Evolutionary conservation across 208 protist genomes (phyloP), one percentile per base, ranked within the genome.

Genomic region (Balamuthia mandrillaris): DNA sequence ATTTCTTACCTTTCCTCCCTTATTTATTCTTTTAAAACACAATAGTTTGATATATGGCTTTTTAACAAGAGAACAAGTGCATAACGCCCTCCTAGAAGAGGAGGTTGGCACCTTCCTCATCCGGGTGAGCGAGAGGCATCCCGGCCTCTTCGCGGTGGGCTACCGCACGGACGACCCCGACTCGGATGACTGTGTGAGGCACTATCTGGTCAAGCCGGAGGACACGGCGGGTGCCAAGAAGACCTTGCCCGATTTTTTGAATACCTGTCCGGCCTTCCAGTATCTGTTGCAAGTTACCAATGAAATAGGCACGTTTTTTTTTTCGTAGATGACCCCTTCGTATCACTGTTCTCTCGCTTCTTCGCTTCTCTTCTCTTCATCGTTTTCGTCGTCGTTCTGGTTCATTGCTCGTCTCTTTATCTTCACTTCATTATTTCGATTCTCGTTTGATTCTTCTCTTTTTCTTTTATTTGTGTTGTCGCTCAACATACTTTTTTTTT

Each of bases 21-120:
- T n/a, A n/a, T n/a, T n/a, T n/a, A n/a, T n/a, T n/a, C n/a, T n/a
- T n/a, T n/a, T n/a, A n/a, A n/a, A n/a, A n/a, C n/a, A 31, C 77
- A 82, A 66, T 86, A 78, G 68, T 2, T 35, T 78, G 0, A 88
- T 91, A 7, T 90, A 88, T 72, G 88, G 88, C 33, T 90, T 88
- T 65, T 78, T 88, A 81, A 77, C 77, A 4, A 68, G 84, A 60
- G 79, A 88, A 65, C 84, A 82, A 16, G 74, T 87, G 35, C 61
- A 86, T 45, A 60, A 52, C 33, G 75, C 85, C 10, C 51, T 90
- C 21, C 42, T 78, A 16, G 68, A 79, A 33, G 79, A 88, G 54
- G 79, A 87, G 35, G 78, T 81, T 41, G 88, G 88, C 24, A 86
- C 84, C 33, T 90, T 88, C 78, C 81, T 88, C 61, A 87, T 90